Evolutionary conservation across 805 yeast species (phyloP), one percentile per base, ranked within the genome.

Genomic region (Metschnikowia matae): DNA sequence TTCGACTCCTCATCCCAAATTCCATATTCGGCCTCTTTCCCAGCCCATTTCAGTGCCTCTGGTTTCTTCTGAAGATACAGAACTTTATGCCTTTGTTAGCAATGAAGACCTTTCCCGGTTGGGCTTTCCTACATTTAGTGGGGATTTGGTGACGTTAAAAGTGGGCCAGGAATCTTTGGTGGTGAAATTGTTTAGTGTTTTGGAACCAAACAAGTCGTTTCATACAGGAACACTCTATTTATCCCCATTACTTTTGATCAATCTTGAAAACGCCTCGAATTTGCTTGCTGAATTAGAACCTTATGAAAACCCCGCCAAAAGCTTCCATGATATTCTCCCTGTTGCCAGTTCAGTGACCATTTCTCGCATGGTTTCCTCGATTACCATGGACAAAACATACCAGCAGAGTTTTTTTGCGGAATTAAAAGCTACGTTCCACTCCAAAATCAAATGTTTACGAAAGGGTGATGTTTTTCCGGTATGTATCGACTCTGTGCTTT

Each of bases 381-480:
- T 78, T 2, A 81, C 94, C 0, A 72, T 87, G 57, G 89, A 85
- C 54, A 75, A 81, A 47, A 71, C 81, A 0, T 77, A 73, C 58
- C 92, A 87, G 60, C 77, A 75, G 49, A 71, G 82, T 49, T 79
- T 88, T 58, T 70, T 85, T 47, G 67, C 81, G 13, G 82, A 84
- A 47, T 68, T 89, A 56, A 80, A 86, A 62, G 58, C 76, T 0
- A 77, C 81, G 51, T 87, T 92, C 59, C 85, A 85, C 54, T 61
- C 69, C 0, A 70, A 73, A 23, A 66, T 75, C 29, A 78, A 95
- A 50, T 71, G 89, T 2, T 80, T 91, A 1, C 70, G 73, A 15
- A 64, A 73, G n/a, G 83, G 80, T 34, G 96, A 89, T 61, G 62
- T 83, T 37, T 78, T 94, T 43, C 91, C 96, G 0, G 81, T 94